Conservation (phyloP, 1,139 yeast genomes). For the Pichia sp. region DNA sequence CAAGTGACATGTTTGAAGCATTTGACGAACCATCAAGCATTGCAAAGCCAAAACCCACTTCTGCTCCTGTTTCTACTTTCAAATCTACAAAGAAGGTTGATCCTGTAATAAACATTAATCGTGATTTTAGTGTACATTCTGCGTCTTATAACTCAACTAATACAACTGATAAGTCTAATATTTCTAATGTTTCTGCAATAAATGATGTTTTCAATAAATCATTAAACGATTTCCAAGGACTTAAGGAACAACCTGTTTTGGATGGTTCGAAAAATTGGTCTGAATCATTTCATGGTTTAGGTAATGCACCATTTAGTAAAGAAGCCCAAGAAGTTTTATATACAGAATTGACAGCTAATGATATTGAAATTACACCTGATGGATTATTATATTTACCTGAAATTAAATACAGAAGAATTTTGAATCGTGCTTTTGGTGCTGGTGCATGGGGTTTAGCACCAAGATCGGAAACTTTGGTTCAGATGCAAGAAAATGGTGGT, state of each 20-base stretch:
- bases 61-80: background rate
- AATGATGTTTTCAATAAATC: conserved; percentile 18
- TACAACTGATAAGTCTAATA: background rate
- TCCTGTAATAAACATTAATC: conserved; percentile 25
- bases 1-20: conserved; percentile 19
- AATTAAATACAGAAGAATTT: conserved; percentile 82
- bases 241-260: background rate
- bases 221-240: conserved; percentile 19
- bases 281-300: conserved; percentile 76
- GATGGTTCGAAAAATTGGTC: conserved; percentile 50
- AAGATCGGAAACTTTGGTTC: conserved; percentile 71
- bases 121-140: conserved; percentile 6
- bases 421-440: conserved; percentile 91
- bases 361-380: conserved; percentile 92
- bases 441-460: conserved; percentile 99
- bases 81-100: conserved; percentile 10
- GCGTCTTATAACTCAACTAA: background rate
- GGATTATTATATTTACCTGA: conserved; percentile 89
- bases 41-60: background rate
- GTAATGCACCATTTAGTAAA: conserved; percentile 62
- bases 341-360: conserved; percentile 55
- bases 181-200: conserved; percentile 9
- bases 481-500: conserved; percentile 40
- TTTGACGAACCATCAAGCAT: conserved; percentile 3
- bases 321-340: conserved; percentile 54